Percentiles rank a stretch among this genome's conserved stretches.
phyloP scores from a whole-genome alignment of 1,284 basidiomycete species.

The Sanghuangporus baumii region DNA sequence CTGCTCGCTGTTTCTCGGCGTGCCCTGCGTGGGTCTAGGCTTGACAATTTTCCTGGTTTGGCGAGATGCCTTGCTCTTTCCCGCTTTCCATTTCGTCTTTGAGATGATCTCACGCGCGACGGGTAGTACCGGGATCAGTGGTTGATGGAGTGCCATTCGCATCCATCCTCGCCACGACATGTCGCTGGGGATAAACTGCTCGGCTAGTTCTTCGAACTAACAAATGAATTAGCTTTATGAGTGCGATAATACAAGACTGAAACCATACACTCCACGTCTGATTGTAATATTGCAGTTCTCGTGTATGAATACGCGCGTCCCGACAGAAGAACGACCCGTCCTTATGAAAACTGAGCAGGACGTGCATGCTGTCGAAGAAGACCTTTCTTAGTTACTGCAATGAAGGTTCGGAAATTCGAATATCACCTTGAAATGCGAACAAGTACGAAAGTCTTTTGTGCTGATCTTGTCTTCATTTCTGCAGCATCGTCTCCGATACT shows the following conservation, averaged over 20 bases:
- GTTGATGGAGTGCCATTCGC: slow-evolving; percentile 75
- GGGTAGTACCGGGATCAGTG: slow-evolving; percentile 64
- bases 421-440: slow-evolving; percentile 72
- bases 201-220: slow-evolving; percentile 78
- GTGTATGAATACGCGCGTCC: slow-evolving; percentile 67
- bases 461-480: slow-evolving; percentile 72
- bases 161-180: slow-evolving; percentile 77
- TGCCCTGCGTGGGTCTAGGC: not conserved
- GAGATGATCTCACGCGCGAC: slow-evolving; percentile 69
- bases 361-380: slow-evolving; percentile 43
- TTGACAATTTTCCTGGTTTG: slow-evolving; percentile 6
- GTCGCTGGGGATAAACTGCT: slow-evolving; percentile 73
- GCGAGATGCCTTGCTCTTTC: slow-evolving; percentile 13
- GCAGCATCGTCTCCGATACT: slow-evolving; percentile 46
- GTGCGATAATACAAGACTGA: slow-evolving; percentile 1
- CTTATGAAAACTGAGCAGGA: slow-evolving; percentile 65
- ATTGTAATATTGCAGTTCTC: slow-evolving; percentile 78
- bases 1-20: slow-evolving; percentile 5
- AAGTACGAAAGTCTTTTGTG: slow-evolving; percentile 80
- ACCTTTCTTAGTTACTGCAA: slow-evolving; percentile 10
- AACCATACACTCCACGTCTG: slow-evolving; percentile 78
- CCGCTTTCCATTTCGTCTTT: slow-evolving; percentile 64
- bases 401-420: slow-evolving; percentile 20
- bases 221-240: slow-evolving; percentile 9
- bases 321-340: slow-evolving; percentile 68